These are phyloP conservation scores for Starmera amethionina DNA, from an alignment of 805 yeast genomes.

Conservation along the genomic window DNA sequence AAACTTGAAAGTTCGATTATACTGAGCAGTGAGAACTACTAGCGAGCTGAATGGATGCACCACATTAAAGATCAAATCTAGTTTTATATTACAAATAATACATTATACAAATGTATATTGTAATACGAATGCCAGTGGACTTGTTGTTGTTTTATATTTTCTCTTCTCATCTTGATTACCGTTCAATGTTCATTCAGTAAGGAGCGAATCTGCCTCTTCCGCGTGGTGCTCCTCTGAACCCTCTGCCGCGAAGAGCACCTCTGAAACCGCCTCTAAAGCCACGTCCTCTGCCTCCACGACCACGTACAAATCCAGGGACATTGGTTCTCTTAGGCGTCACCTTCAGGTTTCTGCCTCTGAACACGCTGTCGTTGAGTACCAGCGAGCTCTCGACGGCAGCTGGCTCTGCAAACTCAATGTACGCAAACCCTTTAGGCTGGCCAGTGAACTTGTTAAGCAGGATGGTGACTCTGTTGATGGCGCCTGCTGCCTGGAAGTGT, in stretches of 20 bases:
- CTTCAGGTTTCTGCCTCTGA: constrained; percentile 63
- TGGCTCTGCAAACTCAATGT: constrained; percentile 69
- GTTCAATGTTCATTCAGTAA: constrained; percentile 19
- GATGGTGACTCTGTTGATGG: constrained; percentile 73
- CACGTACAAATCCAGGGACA: constrained; percentile 54
- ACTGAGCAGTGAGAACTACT: no score
- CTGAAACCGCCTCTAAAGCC: constrained; percentile 32
- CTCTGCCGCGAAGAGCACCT: constrained; percentile 25
- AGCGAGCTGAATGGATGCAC: no score
- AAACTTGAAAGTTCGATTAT: no score
- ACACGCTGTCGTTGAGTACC: constrained; percentile 50
- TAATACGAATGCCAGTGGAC: no score
- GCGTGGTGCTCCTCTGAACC: constrained; percentile 19
- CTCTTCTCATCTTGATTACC: no score
- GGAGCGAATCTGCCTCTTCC: constrained; percentile 37
- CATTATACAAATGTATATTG: no score
- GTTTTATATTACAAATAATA: no score
- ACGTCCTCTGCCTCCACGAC: constrained; percentile 36
- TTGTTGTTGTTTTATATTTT: no score
- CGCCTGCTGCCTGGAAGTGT: constrained; percentile 61
- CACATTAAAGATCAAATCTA: no score
- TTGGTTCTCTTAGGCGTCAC: constrained; percentile 76
- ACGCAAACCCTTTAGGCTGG: constrained; percentile 81
- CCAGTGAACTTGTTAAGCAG: constrained; percentile 66
- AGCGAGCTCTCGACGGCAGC: constrained; percentile 58